phyloP scores from a whole-genome alignment of 2,329 filamentous ascomycete species.

The Ophiostoma himal-ulmi region DNA sequence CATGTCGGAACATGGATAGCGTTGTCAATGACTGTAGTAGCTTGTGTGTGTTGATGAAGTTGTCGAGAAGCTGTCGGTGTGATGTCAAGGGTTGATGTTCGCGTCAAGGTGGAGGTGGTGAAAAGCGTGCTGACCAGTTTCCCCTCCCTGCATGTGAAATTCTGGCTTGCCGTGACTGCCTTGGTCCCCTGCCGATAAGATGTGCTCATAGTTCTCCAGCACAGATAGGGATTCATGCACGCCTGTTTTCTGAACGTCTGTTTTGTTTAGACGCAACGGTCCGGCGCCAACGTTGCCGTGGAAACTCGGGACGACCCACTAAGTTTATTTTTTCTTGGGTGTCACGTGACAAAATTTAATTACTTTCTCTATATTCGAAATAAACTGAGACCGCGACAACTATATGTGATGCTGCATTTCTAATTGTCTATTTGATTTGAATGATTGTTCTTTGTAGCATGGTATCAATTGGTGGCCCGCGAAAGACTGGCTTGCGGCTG shows the following conservation, averaged over 20 bases:
- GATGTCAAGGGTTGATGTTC: neutral
- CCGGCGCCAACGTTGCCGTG: conserved; percentile 22
- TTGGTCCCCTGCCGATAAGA: conserved; percentile 8
- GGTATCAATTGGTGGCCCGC: neutral
- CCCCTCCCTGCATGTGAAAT: neutral
- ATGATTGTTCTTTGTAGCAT: neutral
- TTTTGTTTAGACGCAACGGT: conserved; percentile 13
- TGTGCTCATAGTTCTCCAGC: neutral
- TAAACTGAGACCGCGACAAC: neutral
- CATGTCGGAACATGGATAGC: conserved; percentile 34
- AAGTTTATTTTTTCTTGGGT: neutral
- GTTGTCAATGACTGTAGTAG: neutral
- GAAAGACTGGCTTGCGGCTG: neutral
- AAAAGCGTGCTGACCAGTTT: neutral
- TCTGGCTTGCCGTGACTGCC: neutral
- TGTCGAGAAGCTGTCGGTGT: neutral
- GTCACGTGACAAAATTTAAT: conserved; percentile 16
- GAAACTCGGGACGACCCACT: conserved; percentile 13
- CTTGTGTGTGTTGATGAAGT: neutral
- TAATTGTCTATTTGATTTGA: neutral
- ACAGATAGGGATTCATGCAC: neutral
- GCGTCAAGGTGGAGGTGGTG: neutral
- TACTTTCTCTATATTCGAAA: neutral
- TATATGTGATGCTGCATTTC: neutral
- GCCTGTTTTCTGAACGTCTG: conserved; percentile 12